phyloP scores from a whole-genome alignment of 1,284 basidiomycete genomes.

The Heimioporus retisporus region DNA sequence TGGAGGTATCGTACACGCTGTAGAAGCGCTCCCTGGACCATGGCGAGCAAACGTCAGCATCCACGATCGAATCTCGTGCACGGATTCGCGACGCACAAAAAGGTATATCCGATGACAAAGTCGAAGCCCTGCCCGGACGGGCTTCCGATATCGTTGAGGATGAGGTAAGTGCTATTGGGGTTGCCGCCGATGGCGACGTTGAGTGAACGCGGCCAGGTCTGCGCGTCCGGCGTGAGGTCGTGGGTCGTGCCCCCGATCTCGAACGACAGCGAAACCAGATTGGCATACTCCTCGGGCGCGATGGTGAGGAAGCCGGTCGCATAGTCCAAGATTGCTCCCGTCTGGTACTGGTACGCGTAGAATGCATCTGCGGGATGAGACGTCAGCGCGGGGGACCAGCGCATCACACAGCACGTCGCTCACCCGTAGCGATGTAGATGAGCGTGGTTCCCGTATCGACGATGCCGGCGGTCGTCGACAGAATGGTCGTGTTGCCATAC shows the following conservation, averaged over 20 bases:
- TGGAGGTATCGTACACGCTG: conserved; percentile 59
- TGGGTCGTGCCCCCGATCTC: not conserved
- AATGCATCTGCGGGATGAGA: conserved; percentile 7
- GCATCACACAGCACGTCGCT: not conserved
- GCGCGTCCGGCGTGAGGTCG: not conserved
- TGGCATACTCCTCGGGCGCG: conserved; percentile 49
- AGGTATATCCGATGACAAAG: conserved; percentile 20
- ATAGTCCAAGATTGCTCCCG: conserved; percentile 51
- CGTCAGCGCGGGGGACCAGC: not conserved
- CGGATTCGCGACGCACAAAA: conserved; percentile 23
- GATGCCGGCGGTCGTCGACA: not conserved
- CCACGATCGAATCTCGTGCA: too few relatives aligned
- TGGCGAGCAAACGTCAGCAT: too few relatives aligned
- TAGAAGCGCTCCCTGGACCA: conserved; percentile 57
- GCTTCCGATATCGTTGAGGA: not conserved
- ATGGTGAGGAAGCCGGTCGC: conserved; percentile 54
- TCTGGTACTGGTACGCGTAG: not conserved
- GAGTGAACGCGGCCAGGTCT: conserved; percentile 1
- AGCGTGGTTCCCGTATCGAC: not conserved
- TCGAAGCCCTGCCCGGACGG: not conserved
- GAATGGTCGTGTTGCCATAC: not conserved
- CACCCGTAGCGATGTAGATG: not conserved
- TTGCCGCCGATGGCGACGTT: not conserved
- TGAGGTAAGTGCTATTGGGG: not conserved
- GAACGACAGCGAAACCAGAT: conserved; percentile 47